These are phyloP conservation scores for Trapa bicornis DNA, from an alignment of 345 rosid genomes.

Conservation along the genomic window DNA sequence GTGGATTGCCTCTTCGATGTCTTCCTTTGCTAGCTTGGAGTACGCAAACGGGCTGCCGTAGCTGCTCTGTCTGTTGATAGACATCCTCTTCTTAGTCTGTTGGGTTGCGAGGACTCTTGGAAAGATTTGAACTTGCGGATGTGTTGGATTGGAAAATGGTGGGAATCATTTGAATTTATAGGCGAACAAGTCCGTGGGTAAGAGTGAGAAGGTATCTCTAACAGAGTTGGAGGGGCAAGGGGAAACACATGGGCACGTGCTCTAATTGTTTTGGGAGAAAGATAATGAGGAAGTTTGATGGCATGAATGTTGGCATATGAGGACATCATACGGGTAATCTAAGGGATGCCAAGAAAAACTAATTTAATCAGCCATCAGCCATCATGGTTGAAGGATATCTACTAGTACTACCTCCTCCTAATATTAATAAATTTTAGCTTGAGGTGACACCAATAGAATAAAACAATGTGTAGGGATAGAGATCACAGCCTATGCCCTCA, in stretches of 20 bases:
- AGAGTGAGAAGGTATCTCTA: no score
- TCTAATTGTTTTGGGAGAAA: background rate
- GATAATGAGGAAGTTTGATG: background rate
- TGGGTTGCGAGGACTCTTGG: background rate
- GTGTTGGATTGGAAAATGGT: background rate
- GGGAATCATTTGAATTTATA: background rate
- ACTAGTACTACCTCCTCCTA: no score
- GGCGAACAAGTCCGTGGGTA: background rate
- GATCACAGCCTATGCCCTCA: no score
- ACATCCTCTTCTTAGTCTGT: constrained; percentile 17
- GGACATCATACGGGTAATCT: constrained; percentile 3
- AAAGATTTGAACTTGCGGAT: background rate
- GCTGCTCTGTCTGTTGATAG: constrained; percentile 12
- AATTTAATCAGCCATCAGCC: no score
- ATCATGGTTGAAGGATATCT: no score
- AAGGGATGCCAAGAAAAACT: no score
- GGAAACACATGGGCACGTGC: background rate
- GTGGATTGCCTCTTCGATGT: constrained; percentile 44
- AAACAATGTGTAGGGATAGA: no score
- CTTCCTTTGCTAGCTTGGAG: constrained; percentile 59
- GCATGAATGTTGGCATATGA: background rate
- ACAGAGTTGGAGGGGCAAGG: no score
- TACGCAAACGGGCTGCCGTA: constrained; percentile 15
- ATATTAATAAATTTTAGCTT: no score
- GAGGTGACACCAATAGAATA: no score